These are phyloP conservation scores for Pseudogymnoascus sp. DNA, from an alignment of 2,329 filamentous ascomycete genomes.

Conservation along the genomic window DNA sequence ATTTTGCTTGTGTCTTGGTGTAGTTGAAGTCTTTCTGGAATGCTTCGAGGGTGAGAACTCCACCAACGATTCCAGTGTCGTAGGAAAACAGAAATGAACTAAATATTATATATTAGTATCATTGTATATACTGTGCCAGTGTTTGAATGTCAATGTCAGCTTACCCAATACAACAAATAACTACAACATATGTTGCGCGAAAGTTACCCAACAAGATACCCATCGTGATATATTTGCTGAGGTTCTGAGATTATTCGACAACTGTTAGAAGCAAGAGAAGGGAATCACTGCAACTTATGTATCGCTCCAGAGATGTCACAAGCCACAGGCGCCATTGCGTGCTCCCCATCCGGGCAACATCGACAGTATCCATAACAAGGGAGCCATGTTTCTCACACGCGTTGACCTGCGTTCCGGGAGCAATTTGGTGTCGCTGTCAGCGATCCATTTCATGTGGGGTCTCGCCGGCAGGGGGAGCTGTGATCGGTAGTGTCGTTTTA, in stretches of 20 bases:
- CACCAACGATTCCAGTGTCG: conserved; percentile 38
- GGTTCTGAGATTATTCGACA: neutral
- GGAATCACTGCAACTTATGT: neutral
- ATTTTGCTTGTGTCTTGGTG: conserved; percentile 30
- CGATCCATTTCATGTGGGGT: neutral
- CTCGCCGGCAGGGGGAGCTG: neutral
- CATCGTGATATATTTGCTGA: conserved; percentile 4
- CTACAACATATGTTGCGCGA: conserved; percentile 26
- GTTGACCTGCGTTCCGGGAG: neutral
- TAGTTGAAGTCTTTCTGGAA: conserved; percentile 37
- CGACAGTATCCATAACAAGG: neutral
- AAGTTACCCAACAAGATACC: conserved; percentile 26
- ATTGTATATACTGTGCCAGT: conserved; percentile 12
- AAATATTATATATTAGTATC: conserved; percentile 15
- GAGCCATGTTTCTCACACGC: neutral
- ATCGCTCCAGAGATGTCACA: neutral
- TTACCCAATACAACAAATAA: conserved; percentile 11
- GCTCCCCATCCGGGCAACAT: neutral
- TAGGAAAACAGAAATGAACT: conserved; percentile 33
- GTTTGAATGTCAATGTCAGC: neutral
- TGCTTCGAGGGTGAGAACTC: conserved; percentile 35
- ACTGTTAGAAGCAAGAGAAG: neutral
- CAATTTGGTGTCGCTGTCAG: neutral
- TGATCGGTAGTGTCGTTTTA: neutral
- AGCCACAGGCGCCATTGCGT: neutral